Evolutionary conservation across 2,329 filamentous ascomycete species (phyloP).

Genomic region (Fusarium miscanthi): DNA sequence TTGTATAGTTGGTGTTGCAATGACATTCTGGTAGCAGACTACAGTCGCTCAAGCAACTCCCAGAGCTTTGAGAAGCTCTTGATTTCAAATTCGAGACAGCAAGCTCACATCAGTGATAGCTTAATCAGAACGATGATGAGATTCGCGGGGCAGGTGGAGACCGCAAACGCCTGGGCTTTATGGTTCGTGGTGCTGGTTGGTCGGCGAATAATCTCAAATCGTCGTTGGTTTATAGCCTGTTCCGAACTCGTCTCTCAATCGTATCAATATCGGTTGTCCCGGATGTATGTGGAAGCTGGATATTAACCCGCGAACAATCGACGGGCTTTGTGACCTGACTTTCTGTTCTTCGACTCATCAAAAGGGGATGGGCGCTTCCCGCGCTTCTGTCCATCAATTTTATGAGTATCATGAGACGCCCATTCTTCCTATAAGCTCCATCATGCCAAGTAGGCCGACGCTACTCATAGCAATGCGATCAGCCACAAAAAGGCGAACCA

Average conservation of each 20-base stretch:
- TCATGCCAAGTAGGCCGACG: slow-evolving; percentile 43
- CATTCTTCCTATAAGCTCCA: slow-evolving; percentile 49
- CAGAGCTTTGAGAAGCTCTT: not conserved
- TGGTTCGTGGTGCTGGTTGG: slow-evolving; percentile 27
- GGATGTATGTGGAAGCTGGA: not conserved
- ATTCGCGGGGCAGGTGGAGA: slow-evolving; percentile 39
- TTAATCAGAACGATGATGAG: slow-evolving; percentile 15
- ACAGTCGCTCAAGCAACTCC: not conserved
- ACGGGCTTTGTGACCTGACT: not conserved
- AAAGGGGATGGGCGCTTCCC: not conserved
- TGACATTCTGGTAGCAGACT: not conserved
- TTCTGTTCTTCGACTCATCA: not conserved
- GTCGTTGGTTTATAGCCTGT: slow-evolving; percentile 22
- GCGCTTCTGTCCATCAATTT: not conserved
- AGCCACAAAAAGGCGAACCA: slow-evolving; percentile 58
- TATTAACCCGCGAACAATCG: not conserved
- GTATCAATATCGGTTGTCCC: not conserved
- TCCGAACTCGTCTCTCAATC: slow-evolving; percentile 6
- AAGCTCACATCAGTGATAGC: slow-evolving; percentile 11
- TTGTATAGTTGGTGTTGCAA: not conserved
- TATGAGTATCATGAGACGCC: slow-evolving; percentile 33
- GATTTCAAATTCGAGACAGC: not conserved
- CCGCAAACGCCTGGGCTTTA: not conserved
- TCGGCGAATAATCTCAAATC: not conserved
- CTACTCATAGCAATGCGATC: slow-evolving; percentile 55